Conservation (phyloP, 805 yeast genomes). For the Schwanniomyces yamadae region DNA sequence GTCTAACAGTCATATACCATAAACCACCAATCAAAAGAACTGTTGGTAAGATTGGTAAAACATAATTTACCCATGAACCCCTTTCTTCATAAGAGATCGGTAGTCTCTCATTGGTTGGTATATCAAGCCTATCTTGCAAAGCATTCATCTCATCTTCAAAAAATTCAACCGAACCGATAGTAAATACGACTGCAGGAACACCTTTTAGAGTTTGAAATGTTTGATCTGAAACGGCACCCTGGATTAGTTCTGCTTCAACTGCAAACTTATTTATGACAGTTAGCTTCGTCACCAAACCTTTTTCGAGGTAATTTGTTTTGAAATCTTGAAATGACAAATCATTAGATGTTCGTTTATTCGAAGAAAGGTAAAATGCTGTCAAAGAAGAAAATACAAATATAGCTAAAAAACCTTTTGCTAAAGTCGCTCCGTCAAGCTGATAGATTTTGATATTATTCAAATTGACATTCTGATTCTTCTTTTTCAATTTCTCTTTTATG, state of each 20-base stretch:
- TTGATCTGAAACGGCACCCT: conserved; percentile 42
- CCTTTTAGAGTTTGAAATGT: conserved; percentile 38
- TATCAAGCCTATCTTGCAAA: conserved; percentile 66
- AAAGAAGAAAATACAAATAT: conserved; percentile 19
- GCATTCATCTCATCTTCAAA: conserved; percentile 81
- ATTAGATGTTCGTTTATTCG: conserved; percentile 15
- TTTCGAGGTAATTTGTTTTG: conserved; percentile 71
- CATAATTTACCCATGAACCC: conserved; percentile 59
- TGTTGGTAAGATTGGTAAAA: conserved; percentile 79
- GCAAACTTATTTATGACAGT: conserved; percentile 69
- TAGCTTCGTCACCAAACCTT: conserved; percentile 73
- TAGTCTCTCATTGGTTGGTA: conserved; percentile 67
- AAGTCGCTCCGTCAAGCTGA: conserved; percentile 18
- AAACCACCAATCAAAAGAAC: conserved; percentile 77
- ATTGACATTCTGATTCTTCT: conserved; percentile 26
- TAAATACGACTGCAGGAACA: conserved; percentile 59
- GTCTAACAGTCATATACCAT: conserved; percentile 58
- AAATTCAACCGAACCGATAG: conserved; percentile 83
- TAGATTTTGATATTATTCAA: conserved; percentile 31
- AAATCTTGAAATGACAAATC: conserved; percentile 75
- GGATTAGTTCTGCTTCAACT: conserved; percentile 67
- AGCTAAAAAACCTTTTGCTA: conserved; percentile 16
- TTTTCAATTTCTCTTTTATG: conserved; percentile 28
- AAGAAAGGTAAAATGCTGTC: conserved; percentile 9
- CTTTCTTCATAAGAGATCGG: conserved; percentile 76